These are phyloP conservation scores for Aspergillus ruber DNA, from an alignment of 2,329 filamentous ascomycete genomes.

Conservation along the genomic window DNA sequence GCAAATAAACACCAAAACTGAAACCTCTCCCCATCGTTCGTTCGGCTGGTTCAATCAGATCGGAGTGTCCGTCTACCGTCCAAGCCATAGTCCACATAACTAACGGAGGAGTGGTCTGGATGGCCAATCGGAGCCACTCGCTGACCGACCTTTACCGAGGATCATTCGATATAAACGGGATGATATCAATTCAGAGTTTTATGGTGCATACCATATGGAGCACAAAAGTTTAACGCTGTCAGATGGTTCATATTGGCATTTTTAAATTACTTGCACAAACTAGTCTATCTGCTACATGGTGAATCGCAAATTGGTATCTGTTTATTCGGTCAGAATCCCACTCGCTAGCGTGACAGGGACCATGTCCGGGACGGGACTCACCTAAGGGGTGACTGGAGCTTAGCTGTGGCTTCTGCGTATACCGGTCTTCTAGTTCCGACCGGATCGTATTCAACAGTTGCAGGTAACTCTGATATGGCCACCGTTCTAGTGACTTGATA, in stretches of 20 bases:
- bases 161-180: no score
- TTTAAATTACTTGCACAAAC: not conserved
- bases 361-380: conserved; percentile 42
- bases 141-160: no score
- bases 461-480: conserved; percentile 90
- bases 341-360: not conserved
- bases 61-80: no score
- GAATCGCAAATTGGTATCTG: conserved; percentile 60
- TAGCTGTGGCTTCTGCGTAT: conserved; percentile 90
- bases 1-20: no score
- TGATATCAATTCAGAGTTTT: no score
- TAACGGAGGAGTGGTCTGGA: no score
- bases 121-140: no score
- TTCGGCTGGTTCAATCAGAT: no score
- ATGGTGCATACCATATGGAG: no score
- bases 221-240: no score
- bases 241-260: not conserved
- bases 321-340: not conserved
- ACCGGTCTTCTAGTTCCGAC: conserved; percentile 78
- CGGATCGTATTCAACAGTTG: conserved; percentile 90
- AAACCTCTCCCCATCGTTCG: no score
- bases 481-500: conserved; percentile 79
- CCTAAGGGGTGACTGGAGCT: conserved; percentile 94
- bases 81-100: no score
- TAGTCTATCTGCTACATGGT: conserved; percentile 49